Percentiles rank a stretch among this genome's conserved stretches.
Conservation (phyloP, 2,329 filamentous ascomycete species). For the Penicillium verrucosum region DNA sequence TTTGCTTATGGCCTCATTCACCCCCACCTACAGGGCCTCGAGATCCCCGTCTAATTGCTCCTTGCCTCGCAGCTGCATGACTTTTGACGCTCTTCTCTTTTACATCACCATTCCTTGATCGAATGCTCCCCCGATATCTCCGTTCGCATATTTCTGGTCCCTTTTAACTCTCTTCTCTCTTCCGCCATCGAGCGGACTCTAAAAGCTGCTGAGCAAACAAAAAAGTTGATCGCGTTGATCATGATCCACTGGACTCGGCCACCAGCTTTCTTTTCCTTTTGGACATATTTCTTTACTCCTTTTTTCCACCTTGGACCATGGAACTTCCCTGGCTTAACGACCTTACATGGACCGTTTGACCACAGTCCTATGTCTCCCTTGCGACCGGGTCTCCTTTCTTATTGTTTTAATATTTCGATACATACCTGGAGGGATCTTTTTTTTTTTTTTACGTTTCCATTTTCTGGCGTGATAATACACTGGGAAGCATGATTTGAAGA, state of each 20-base stretch:
- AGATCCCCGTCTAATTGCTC: slow-evolving; percentile 3
- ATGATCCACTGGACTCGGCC: slow-evolving; percentile 17
- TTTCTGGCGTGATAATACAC: slow-evolving; percentile 19
- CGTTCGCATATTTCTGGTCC: slow-evolving; percentile 1
- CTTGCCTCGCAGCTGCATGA: slow-evolving; percentile 6
- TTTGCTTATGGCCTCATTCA: slow-evolving; percentile 22
- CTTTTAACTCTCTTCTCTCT: neutral
- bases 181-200: neutral
- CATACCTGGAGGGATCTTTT: slow-evolving; percentile 13
- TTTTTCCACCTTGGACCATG: slow-evolving; percentile 8
- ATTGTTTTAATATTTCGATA: slow-evolving; percentile 25
- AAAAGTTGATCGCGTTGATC: slow-evolving; percentile 12
- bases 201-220: slow-evolving; percentile 15
- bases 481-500: slow-evolving; percentile 20
- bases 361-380: slow-evolving; percentile 4
- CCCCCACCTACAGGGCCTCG: slow-evolving; percentile 23
- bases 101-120: neutral
- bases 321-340: slow-evolving; percentile 1
- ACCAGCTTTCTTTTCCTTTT: slow-evolving; percentile 15
- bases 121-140: neutral
- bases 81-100: slow-evolving; percentile 1
- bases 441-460: slow-evolving; percentile 9
- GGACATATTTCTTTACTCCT: slow-evolving; percentile 10
- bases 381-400: slow-evolving; percentile 8
- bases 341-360: slow-evolving; percentile 9